Evolutionary conservation across 164 flowering plant species (phyloP).

Genomic region (Nelumbo lutea): DNA sequence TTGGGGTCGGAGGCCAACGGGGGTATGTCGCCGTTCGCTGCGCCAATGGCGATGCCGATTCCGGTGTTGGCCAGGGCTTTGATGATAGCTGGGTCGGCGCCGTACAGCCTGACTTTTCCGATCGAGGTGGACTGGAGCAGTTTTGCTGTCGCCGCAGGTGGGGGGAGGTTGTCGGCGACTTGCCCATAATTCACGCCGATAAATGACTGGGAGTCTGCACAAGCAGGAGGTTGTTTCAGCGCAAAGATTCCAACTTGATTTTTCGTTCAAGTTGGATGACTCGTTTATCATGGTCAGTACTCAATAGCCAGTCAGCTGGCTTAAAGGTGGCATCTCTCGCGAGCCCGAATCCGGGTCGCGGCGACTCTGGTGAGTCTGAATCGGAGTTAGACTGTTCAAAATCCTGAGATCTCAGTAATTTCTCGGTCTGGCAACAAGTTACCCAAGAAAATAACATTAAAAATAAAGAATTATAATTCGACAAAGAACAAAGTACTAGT

Average conservation of each 20-base stretch:
- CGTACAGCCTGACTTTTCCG: slow-evolving; percentile 69
- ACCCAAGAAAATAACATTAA: no score
- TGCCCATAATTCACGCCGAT: slow-evolving; percentile 87
- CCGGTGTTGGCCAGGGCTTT: slow-evolving; percentile 72
- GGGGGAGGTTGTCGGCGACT: slow-evolving; percentile 87
- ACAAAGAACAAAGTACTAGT: background rate
- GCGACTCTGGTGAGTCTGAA: background rate
- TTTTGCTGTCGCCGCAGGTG: slow-evolving; percentile 62
- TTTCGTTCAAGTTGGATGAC: background rate
- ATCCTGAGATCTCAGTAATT: no score
- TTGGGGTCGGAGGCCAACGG: slow-evolving; percentile 62
- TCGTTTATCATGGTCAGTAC: no score
- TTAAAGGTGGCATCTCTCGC: background rate
- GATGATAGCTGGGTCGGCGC: slow-evolving; percentile 77
- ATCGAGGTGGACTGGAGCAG: slow-evolving; percentile 69
- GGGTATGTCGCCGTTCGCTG: slow-evolving; percentile 75
- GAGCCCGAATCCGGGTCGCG: background rate
- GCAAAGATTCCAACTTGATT: background rate
- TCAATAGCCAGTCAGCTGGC: no score
- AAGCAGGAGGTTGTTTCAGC: slow-evolving; percentile 1
- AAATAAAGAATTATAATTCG: background rate
- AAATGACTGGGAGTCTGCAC: slow-evolving; percentile 63
- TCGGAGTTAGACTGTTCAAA: background rate
- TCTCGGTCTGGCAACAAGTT: no score
- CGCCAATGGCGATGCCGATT: slow-evolving; percentile 69